Evolutionary conservation across 345 rosid species (phyloP).

Genomic region (Gossypium stocksii): DNA sequence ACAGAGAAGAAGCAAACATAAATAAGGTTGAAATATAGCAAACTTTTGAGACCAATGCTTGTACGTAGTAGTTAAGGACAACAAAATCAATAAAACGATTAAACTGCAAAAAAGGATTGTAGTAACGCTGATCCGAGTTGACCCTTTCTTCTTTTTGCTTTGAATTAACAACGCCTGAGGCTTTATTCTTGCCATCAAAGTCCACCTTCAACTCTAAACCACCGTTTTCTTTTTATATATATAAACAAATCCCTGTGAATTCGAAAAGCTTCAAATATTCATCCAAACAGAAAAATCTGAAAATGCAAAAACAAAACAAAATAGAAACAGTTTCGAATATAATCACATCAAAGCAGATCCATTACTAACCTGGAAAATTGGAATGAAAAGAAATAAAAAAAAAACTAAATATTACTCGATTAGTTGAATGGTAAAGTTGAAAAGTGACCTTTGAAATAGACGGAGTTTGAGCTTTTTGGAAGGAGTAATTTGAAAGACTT

Average conservation of each 20-base stretch:
- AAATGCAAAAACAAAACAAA: not conserved
- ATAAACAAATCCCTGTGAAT: not conserved
- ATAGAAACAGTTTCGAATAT: not conserved
- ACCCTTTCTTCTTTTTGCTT: constrained; percentile 63
- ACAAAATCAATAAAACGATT: constrained; percentile 27
- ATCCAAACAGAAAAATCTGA: not conserved
- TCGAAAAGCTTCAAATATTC: not conserved
- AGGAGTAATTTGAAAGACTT: not conserved
- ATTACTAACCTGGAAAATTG: not conserved
- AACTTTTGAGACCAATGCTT: constrained; percentile 50
- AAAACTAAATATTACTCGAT: not conserved
- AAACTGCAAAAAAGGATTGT: constrained; percentile 38
- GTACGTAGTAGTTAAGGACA: constrained; percentile 36
- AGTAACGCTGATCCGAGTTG: constrained; percentile 39
- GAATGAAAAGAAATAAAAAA: not conserved
- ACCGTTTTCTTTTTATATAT: no score
- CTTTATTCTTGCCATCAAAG: constrained; percentile 59
- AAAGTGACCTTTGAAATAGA: not conserved
- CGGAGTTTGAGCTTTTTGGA: not conserved
- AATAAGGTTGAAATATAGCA: constrained; percentile 4
- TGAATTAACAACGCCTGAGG: constrained; percentile 61
- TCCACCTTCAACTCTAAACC: not conserved
- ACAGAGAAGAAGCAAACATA: not conserved
- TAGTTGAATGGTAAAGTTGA: not conserved
- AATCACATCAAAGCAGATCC: not conserved